Conservation (phyloP, 495 filamentous ascomycete species). For the Beverwykella pulmonaria region DNA sequence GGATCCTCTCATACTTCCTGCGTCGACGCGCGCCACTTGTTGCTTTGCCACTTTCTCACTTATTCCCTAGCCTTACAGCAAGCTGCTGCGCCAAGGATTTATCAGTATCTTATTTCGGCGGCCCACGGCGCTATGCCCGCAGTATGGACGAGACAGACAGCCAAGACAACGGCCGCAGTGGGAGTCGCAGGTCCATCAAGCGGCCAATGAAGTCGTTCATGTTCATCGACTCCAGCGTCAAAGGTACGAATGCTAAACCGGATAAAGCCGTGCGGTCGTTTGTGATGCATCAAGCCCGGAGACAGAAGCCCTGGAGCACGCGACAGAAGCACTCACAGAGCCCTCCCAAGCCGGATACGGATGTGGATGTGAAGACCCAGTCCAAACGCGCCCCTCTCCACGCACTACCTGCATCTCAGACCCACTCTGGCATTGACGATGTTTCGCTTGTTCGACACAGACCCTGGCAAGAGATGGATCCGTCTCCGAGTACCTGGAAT, state of each 20-base stretch:
- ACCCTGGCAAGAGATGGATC: background rate
- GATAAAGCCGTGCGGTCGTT: constrained; percentile 36
- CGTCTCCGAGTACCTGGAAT: background rate
- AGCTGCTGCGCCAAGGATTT: background rate
- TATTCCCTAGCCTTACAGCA: background rate
- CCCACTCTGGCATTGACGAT: background rate
- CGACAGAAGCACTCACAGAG: constrained; percentile 18
- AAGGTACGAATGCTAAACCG: constrained; percentile 23
- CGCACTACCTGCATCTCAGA: background rate
- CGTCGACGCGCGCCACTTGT: constrained; percentile 7
- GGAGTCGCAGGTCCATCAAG: constrained; percentile 10
- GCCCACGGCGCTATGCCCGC: constrained; percentile 2
- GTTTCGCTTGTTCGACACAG: background rate
- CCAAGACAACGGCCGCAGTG: constrained; percentile 5
- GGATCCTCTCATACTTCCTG: constrained; percentile 2
- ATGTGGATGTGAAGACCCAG: background rate
- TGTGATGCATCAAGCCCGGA: constrained; percentile 38
- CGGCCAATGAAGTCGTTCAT: constrained; percentile 30
- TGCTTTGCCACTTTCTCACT: background rate
- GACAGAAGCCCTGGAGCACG: constrained; percentile 35
- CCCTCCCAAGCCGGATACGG: background rate
- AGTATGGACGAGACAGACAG: constrained; percentile 11
- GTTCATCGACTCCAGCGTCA: constrained; percentile 36
- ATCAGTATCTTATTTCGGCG: background rate
- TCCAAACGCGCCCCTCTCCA: background rate